Percentiles rank a stretch among this genome's conserved stretches.
Conservation (phyloP, 2,329 filamentous ascomycete genomes). For the Cercospora sesami region DNA sequence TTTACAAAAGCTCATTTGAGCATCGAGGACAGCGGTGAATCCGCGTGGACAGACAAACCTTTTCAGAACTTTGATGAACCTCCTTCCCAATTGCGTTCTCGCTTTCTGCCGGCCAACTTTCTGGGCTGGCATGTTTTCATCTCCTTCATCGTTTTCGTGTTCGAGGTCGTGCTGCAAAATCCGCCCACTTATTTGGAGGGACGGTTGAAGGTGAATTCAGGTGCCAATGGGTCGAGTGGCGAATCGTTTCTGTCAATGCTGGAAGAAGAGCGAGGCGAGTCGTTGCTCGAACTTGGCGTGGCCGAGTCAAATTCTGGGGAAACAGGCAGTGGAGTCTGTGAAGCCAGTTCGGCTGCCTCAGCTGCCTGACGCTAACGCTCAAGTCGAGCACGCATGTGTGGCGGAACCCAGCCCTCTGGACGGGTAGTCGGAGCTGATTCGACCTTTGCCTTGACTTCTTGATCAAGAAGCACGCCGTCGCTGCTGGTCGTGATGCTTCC, state of each 20-base stretch:
- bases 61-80: not conserved
- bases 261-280: not conserved
- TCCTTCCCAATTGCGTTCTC: not conserved
- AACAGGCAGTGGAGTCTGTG: not conserved
- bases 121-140: not conserved
- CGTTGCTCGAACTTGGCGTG: not conserved
- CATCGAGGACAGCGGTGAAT: not conserved
- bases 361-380: constrained; percentile 7
- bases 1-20: not conserved
- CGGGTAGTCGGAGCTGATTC: not conserved
- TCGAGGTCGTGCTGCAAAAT: not conserved
- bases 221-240: not conserved
- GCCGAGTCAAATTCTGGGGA: not conserved
- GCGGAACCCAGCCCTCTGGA: constrained; percentile 9
- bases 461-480: not conserved
- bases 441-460: not conserved
- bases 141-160: not conserved
- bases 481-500: constrained; percentile 7
- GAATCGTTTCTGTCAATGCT: not conserved
- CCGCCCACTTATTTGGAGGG: not conserved
- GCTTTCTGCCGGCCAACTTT: not conserved
- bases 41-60: not conserved
- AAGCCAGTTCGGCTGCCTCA: not conserved
- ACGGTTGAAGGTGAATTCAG: not conserved
- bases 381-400: constrained; percentile 11